A percentile compares a stretch with the other conserved stretches of the same genome.
Evolutionary conservation across 2,329 filamentous ascomycete species (phyloP).

Genomic region (Scleromitrula shiraiana): DNA sequence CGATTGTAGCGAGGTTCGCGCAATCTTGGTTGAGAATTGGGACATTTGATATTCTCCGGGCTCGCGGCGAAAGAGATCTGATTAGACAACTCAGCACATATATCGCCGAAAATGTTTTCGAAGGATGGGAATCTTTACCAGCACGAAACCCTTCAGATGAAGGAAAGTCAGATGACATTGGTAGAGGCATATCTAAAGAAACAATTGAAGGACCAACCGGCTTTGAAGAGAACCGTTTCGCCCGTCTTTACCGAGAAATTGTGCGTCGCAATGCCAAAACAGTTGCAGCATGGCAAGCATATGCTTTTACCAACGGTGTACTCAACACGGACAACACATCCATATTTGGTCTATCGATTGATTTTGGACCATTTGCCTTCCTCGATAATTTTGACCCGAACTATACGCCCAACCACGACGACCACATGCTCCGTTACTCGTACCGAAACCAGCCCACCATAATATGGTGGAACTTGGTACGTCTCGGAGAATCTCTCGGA

Average conservation of each 20-base stretch:
- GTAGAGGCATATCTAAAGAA: slow-evolving; percentile 43
- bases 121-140: slow-evolving; percentile 80
- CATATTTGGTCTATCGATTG: slow-evolving; percentile 77
- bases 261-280: slow-evolving; percentile 77
- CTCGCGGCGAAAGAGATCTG: slow-evolving; percentile 67
- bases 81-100: slow-evolving; percentile 73
- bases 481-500: slow-evolving; percentile 80
- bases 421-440: slow-evolving; percentile 75
- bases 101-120: slow-evolving; percentile 78
- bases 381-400: slow-evolving; percentile 92
- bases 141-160: slow-evolving; percentile 45
- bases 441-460: slow-evolving; percentile 93
- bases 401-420: slow-evolving; percentile 97
- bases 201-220: slow-evolving; percentile 59
- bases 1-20: slow-evolving; percentile 87
- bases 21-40: slow-evolving; percentile 87
- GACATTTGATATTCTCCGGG: slow-evolving; percentile 89
- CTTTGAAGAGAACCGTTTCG: slow-evolving; percentile 75
- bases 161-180: slow-evolving; percentile 35
- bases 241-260: slow-evolving; percentile 80
- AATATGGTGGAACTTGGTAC: slow-evolving; percentile 97
- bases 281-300: slow-evolving; percentile 92
- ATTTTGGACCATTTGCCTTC: slow-evolving; percentile 96
- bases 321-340: slow-evolving; percentile 98
- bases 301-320: slow-evolving; percentile 98